Evolutionary conservation across 2,329 filamentous ascomycete species (phyloP).

Genomic region (Cordyceps cicadae): DNA sequence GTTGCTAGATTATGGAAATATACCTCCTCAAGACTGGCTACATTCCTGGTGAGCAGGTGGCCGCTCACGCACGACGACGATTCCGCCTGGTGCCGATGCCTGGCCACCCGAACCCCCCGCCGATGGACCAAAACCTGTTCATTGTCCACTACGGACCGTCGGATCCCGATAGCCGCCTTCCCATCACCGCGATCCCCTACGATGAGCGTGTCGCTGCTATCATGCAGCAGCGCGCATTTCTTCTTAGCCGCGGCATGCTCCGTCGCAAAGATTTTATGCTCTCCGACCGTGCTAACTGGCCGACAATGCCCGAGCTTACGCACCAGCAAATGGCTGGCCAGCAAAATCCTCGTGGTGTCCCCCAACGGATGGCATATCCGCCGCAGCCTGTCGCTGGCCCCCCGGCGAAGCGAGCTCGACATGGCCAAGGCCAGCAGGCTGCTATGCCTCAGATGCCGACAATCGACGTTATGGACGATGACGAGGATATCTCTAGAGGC

Average conservation of each 20-base stretch:
- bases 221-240: constrained; percentile 55
- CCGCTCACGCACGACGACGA: constrained; percentile 71
- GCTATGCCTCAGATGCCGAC: constrained; percentile 31
- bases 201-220: constrained; percentile 52
- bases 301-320: constrained; percentile 57
- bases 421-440: constrained; percentile 33
- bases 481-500: constrained; percentile 78
- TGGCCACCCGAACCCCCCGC: constrained; percentile 59
- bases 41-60: constrained; percentile 63
- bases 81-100: constrained; percentile 75
- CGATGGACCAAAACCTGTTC: constrained; percentile 76
- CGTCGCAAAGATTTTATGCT: constrained; percentile 92
- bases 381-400: constrained; percentile 42
- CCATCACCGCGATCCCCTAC: constrained; percentile 57
- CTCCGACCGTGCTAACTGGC: constrained; percentile 83
- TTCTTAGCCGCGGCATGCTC: constrained; percentile 69
- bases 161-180: constrained; percentile 65
- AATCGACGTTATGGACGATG: constrained; percentile 60
- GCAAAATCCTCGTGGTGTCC: constrained; percentile 39
- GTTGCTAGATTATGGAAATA: constrained; percentile 70
- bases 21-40: constrained; percentile 77
- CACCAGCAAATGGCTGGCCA: constrained; percentile 43
- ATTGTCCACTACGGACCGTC: constrained; percentile 82
- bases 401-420: constrained; percentile 47
- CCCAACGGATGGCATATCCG: constrained; percentile 56